These are phyloP conservation scores for Diaporthe sp. DNA, from an alignment of 2,329 filamentous ascomycete genomes.

Conservation along the genomic window DNA sequence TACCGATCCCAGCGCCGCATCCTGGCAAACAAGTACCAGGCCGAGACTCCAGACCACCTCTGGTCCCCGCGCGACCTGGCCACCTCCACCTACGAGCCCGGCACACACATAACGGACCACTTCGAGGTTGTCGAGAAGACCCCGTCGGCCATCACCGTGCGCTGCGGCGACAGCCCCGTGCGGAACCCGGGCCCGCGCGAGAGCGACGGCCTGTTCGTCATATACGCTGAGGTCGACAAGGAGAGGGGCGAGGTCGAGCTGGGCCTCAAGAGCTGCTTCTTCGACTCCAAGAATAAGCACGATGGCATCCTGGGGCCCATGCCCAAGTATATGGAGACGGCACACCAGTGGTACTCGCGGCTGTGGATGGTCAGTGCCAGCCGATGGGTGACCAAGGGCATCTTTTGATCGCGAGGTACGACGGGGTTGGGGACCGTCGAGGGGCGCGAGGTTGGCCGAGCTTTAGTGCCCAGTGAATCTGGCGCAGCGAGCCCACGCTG, in stretches of 20 bases:
- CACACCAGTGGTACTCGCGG: constrained; percentile 58
- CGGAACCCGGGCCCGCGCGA: constrained; percentile 67
- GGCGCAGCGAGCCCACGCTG: not conserved
- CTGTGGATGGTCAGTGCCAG: constrained; percentile 57
- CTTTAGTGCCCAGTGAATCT: not conserved
- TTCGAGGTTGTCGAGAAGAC: constrained; percentile 80
- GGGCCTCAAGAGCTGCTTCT: constrained; percentile 74
- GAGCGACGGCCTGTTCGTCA: constrained; percentile 77
- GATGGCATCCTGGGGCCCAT: constrained; percentile 52
- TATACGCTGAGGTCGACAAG: constrained; percentile 72
- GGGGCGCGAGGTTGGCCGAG: constrained; percentile 38
- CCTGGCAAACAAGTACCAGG: constrained; percentile 71
- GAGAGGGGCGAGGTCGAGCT: constrained; percentile 73
- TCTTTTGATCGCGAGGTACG: constrained; percentile 2
- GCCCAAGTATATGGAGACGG: constrained; percentile 53
- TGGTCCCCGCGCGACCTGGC: constrained; percentile 71
- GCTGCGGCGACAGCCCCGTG: constrained; percentile 74
- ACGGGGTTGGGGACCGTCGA: not conserved
- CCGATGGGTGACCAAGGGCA: constrained; percentile 50
- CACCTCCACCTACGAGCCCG: constrained; percentile 70
- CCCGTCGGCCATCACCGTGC: constrained; percentile 70
- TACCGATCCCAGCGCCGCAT: constrained; percentile 71
- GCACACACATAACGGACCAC: constrained; percentile 77
- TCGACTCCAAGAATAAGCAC: constrained; percentile 58
- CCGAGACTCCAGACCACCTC: constrained; percentile 71